phyloP scores from a whole-genome alignment of 352 stramenopile species.

The Ophiocytium majus region DNA sequence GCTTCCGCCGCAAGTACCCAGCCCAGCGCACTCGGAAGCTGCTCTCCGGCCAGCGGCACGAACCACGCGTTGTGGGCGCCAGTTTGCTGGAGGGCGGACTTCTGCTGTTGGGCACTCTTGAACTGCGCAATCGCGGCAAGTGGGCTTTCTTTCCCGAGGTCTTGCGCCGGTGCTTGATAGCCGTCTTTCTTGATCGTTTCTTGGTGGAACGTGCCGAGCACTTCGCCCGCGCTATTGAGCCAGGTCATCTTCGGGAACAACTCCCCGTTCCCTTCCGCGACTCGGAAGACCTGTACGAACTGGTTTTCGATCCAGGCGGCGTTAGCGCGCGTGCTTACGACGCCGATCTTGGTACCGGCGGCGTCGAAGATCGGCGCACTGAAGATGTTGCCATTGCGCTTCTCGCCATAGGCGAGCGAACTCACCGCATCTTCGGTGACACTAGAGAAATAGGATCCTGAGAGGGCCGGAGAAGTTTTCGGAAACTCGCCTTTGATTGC shows the following conservation, averaged over 20 bases:
- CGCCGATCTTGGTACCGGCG: not conserved
- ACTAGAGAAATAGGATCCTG: not conserved
- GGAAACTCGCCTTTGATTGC: not conserved
- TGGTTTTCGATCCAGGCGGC: not conserved
- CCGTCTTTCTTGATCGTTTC: not conserved
- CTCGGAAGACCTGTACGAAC: not conserved
- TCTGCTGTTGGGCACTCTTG: too few relatives aligned
- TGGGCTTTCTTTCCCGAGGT: not conserved
- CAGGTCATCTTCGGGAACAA: not conserved
- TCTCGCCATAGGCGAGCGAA: not conserved
- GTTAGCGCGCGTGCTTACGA: not conserved
- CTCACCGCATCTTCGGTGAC: not conserved
- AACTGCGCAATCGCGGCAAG: not conserved
- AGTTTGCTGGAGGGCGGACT: too few relatives aligned
- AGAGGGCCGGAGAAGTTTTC: not conserved
- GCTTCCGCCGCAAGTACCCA: not conserved
- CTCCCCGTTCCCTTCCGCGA: not conserved
- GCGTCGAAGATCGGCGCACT: not conserved
- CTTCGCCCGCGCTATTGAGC: not conserved
- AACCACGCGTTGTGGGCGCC: too few relatives aligned
- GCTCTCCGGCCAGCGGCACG: not conserved
- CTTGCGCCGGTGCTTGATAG: not conserved
- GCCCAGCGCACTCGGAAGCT: not conserved
- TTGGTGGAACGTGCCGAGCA: not conserved
- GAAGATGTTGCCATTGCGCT: not conserved